Percentiles rank a stretch among this genome's conserved stretches.
Evolutionary conservation across 441 rosid species (phyloP).

Genomic region (Pelargonium fulgidum): DNA sequence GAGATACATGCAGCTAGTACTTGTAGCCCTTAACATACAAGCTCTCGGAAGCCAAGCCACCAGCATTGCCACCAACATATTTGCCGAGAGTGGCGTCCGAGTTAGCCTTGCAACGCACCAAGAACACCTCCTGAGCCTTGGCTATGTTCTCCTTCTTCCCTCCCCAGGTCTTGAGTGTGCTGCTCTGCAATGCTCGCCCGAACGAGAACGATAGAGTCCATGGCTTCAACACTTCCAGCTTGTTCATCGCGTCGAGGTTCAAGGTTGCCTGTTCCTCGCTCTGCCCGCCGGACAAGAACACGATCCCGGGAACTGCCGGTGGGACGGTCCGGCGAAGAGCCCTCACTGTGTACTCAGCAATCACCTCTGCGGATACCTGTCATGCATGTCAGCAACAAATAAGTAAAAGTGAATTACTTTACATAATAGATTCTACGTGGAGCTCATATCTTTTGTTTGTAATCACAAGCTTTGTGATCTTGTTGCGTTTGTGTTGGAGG

Average conservation of each 20-base stretch:
- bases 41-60: conserved; percentile 70
- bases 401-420: background rate
- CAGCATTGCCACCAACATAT: conserved; percentile 41
- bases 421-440: background rate
- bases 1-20: conserved; percentile 34
- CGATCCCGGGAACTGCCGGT: conserved; percentile 80
- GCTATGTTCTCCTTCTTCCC: conserved; percentile 72
- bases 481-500: too few relatives aligned
- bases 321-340: conserved; percentile 86
- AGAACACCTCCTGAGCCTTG: conserved; percentile 66
- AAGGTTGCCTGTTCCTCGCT: conserved; percentile 83
- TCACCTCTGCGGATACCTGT: conserved; percentile 61
- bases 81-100: conserved; percentile 84
- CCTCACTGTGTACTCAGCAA: conserved; percentile 58
- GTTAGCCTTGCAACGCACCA: conserved; percentile 68
- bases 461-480: background rate
- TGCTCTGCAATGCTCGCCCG: conserved; percentile 84
- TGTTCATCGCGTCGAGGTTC: conserved; percentile 86
- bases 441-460: too few relatives aligned
- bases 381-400: background rate
- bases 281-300: conserved; percentile 86
- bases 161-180: conserved; percentile 85
- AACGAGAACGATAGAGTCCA: conserved; percentile 92
- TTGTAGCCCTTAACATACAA: conserved; percentile 76
- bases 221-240: conserved; percentile 64